Base-by-base conservation (phyloP, 2,329 filamentous ascomycete genomes). In the Geoglossum cookeanum region DNA sequence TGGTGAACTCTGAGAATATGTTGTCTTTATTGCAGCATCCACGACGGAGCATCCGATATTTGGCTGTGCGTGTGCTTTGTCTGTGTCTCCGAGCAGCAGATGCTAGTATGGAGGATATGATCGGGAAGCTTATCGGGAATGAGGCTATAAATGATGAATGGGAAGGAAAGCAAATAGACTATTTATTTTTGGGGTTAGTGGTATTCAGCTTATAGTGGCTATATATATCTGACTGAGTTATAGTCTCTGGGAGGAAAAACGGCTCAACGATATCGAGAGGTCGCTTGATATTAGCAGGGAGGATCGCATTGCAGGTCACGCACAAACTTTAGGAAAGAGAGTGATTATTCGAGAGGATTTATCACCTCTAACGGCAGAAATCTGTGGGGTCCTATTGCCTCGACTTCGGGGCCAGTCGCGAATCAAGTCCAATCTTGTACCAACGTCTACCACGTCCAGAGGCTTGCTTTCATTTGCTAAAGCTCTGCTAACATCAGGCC, bases 51-150 rank as follows among this genome's bases (percentile, higher is more conserved):
- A 78, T 94, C 55, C 80, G 85, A 69, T 95, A 90, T 68, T 75
- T 97, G 60, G 84, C 89, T 13, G 78, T 94, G 58, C 80, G 88
- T 61, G 80, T 90, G 59, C 85, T 95, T 62, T 89, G 84, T 65
- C 75, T 87, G 61, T 80, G 88, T 58, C 79, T 94, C 63, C 81
- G 81, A 64, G 85, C 85, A 33, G 84, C 92, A 3, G 92, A 98
- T 68, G 74, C 77, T 61, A 87, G 87, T 60, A 76, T 85, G 53
- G 84, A 94, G 65, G 74, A 78, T 54, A 83, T 94, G 67, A 70
- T 94, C 35, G 70, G 73, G 54, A 75, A 78, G 64, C 76, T 89
- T 67, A 72, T 91, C 57, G 81, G 79, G 47, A 72, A 77, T 44
- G 78, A 78, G 35, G 73, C 78, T 27, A 73, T 94, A 44, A 68